phyloP scores from a whole-genome alignment of 169 alveolate genomes.

The Eimeria acervulina region DNA sequence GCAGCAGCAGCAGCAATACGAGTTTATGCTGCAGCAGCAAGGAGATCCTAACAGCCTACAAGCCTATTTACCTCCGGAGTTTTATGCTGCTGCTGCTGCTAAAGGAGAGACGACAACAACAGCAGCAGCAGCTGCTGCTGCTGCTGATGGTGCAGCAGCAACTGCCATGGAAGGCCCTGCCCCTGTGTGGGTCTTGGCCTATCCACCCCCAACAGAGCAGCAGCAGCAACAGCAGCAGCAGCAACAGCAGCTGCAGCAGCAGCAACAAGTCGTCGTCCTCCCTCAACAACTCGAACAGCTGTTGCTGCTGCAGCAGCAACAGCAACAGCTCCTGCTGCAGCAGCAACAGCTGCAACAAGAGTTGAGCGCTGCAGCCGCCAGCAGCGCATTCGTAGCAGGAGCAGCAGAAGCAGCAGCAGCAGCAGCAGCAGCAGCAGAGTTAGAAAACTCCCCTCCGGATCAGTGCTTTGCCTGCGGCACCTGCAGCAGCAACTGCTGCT shows the following conservation, averaged over 20 bases:
- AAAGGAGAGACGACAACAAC: not conserved
- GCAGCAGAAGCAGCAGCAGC: too few relatives aligned
- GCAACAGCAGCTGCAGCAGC: slow-evolving; percentile 30
- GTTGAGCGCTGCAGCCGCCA: not conserved
- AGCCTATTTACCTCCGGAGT: not conserved
- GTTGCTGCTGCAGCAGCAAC: slow-evolving; percentile 22
- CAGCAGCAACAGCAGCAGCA: slow-evolving; percentile 26
- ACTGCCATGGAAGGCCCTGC: not conserved
- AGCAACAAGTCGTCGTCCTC: not conserved
- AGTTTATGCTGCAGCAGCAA: not conserved
- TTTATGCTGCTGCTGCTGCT: not conserved
- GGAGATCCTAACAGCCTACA: slow-evolving; percentile 52
- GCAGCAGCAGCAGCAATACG: slow-evolving; percentile 76
- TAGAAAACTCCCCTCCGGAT: too few relatives aligned
- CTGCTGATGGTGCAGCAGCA: not conserved
- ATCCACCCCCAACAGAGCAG: not conserved
- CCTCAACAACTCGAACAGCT: slow-evolving; percentile 2
- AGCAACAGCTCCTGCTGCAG: not conserved
- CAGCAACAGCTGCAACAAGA: not conserved
- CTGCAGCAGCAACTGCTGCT: too few relatives aligned
- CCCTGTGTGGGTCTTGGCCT: not conserved
- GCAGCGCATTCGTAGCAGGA: not conserved
- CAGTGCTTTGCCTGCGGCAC: too few relatives aligned
- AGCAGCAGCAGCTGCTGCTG: slow-evolving; percentile 16
- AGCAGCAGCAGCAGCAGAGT: too few relatives aligned